Evolutionary conservation across 179 eudicot genomes (phyloP).

Genomic region (Silene vulgaris): DNA sequence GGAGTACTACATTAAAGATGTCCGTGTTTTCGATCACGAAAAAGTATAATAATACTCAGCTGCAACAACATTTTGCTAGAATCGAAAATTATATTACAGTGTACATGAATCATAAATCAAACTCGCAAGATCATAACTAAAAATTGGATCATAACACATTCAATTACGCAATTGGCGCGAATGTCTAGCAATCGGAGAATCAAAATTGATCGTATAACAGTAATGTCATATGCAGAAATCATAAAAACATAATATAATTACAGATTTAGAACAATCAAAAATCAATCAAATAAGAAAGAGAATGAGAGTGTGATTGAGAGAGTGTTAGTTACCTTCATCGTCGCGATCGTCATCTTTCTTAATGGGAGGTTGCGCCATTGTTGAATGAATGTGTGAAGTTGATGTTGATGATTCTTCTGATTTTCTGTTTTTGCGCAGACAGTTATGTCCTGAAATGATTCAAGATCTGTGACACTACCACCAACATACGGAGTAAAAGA

Average conservation of each 20-base stretch:
- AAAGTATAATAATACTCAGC: neutral
- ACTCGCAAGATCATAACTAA: slow-evolving; percentile 19
- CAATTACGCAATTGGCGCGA: neutral
- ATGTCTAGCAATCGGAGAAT: neutral
- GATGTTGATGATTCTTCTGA: slow-evolving; percentile 5
- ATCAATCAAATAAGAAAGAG: neutral
- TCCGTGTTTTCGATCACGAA: neutral
- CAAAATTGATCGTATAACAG: neutral
- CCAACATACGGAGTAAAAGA: too few species aligned
- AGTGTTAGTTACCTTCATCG: slow-evolving; percentile 47
- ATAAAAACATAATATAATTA: too few species aligned
- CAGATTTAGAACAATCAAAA: neutral
- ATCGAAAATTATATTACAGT: neutral
- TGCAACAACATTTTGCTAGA: neutral
- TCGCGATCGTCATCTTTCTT: slow-evolving; percentile 81
- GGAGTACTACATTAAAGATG: neutral
- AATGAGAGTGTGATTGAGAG: neutral
- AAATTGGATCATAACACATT: neutral
- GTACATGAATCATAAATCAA: neutral
- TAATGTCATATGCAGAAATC: neutral
- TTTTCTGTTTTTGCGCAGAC: neutral
- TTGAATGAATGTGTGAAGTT: slow-evolving; percentile 12
- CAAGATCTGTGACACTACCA: too few species aligned
- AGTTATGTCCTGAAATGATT: too few species aligned
- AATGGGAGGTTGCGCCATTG: slow-evolving; percentile 58